Evolutionary conservation across 192 early-diverging fungal genomes (phyloP).

Genomic region (Gryganskiella cystojenkinii): DNA sequence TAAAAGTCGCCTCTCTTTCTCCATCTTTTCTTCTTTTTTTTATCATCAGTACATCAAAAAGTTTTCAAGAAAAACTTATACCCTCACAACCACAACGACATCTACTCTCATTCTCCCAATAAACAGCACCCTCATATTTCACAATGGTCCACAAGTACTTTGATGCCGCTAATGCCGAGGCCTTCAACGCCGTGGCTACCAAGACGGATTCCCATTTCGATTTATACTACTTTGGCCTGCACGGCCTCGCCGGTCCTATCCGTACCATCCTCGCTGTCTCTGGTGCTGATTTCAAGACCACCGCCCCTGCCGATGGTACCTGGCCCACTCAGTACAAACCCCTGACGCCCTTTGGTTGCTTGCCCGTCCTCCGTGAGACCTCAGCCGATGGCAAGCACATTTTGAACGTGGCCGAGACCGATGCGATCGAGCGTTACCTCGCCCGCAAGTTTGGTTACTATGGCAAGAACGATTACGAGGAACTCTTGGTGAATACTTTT

Average conservation of each 20-base stretch:
- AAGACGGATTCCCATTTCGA: conserved; percentile 12
- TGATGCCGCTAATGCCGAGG: conserved; percentile 8
- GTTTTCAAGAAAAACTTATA: no score
- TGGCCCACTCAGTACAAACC: conserved; percentile 54
- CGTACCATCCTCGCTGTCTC: conserved; percentile 52
- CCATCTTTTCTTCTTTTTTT: no score
- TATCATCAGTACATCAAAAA: no score
- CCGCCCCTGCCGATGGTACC: conserved; percentile 22
- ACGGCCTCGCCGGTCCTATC: neutral
- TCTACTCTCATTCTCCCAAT: neutral
- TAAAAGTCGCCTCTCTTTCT: no score
- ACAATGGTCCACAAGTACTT: conserved; percentile 21
- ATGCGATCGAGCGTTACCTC: conserved; percentile 62
- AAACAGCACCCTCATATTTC: neutral
- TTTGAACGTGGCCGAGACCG: conserved; percentile 53
- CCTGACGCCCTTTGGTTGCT: conserved; percentile 53
- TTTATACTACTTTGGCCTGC: conserved; percentile 18
- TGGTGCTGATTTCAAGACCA: conserved; percentile 43
- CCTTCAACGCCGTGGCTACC: neutral
- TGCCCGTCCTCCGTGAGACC: conserved; percentile 61
- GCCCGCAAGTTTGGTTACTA: conserved; percentile 50
- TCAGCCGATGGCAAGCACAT: conserved; percentile 19
- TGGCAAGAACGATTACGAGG: conserved; percentile 25
- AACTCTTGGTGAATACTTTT: conserved; percentile 43
- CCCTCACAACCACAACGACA: neutral